phyloP scores from a whole-genome alignment of 2,329 filamentous ascomycete species.

The Rhinocladiella similis region DNA sequence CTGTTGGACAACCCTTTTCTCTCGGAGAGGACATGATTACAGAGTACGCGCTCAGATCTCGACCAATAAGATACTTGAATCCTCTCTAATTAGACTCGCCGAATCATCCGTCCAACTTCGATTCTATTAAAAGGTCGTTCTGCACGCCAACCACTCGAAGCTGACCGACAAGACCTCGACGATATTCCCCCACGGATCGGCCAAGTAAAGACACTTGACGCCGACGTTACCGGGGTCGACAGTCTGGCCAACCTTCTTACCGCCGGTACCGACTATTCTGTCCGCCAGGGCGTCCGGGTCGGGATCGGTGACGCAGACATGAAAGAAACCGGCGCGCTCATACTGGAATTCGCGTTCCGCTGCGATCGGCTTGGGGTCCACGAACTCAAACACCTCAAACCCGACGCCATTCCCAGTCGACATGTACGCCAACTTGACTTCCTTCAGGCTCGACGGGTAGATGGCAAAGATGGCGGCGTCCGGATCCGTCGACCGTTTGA shows the following conservation, averaged over 20 bases:
- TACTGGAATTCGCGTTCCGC: conserved; percentile 28
- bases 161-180: conserved; percentile 9
- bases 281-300: conserved; percentile 33
- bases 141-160: conserved; percentile 4
- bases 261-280: conserved; percentile 31
- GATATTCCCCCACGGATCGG: conserved; percentile 13
- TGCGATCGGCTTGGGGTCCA: conserved; percentile 27
- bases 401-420: conserved; percentile 36
- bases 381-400: conserved; percentile 38
- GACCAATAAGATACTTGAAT: too few relatives aligned
- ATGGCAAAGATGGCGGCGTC: conserved; percentile 43
- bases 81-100: too few relatives aligned
- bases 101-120: too few relatives aligned
- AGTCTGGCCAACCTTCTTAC: conserved; percentile 33
- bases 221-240: conserved; percentile 1
- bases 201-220: conserved; percentile 8
- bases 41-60: too few relatives aligned
- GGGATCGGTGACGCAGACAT: conserved; percentile 36
- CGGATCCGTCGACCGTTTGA: conserved; percentile 40
- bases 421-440: conserved; percentile 36
- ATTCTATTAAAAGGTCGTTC: background rate
- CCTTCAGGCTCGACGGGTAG: conserved; percentile 32
- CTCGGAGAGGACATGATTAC: too few relatives aligned
- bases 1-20: too few relatives aligned
- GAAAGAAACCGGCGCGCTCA: conserved; percentile 37